Conservation (phyloP, 305 asterid species). For the Rubia balearica region DNA sequence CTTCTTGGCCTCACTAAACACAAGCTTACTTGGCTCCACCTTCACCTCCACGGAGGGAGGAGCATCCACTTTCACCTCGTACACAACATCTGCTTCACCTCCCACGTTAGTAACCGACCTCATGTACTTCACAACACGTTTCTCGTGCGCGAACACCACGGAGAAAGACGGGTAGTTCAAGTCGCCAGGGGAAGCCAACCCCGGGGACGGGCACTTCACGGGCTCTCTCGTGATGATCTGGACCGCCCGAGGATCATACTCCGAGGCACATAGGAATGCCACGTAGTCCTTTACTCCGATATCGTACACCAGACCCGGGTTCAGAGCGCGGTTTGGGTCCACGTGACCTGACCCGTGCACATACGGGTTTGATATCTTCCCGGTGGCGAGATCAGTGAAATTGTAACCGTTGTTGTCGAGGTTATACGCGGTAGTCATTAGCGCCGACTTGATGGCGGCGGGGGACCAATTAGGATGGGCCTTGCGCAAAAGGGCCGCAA, state of each 20-base stretch:
- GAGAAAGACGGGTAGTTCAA: slow-evolving; percentile 85
- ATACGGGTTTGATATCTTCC: slow-evolving; percentile 44
- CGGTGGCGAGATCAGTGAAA: slow-evolving; percentile 71
- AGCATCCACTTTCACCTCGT: slow-evolving; percentile 54
- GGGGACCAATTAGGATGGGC: slow-evolving; percentile 72
- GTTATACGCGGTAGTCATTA: slow-evolving; percentile 75
- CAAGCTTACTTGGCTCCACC: slow-evolving; percentile 58
- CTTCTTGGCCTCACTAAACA: slow-evolving; percentile 32
- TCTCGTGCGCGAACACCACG: slow-evolving; percentile 38
- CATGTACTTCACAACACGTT: slow-evolving; percentile 42
- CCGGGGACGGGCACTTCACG: slow-evolving; percentile 38
- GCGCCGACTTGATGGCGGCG: slow-evolving; percentile 75
- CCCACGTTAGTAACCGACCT: slow-evolving; percentile 71
- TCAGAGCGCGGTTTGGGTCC: slow-evolving; percentile 62
- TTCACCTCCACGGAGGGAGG: slow-evolving; percentile 65
- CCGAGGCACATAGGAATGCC: slow-evolving; percentile 64
- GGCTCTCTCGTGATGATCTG: slow-evolving; percentile 37
- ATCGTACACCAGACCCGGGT: slow-evolving; percentile 84
- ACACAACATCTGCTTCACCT: slow-evolving; percentile 25
- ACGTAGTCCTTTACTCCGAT: slow-evolving; percentile 40
- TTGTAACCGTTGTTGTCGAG: slow-evolving; percentile 51
- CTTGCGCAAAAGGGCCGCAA: slow-evolving; percentile 63
- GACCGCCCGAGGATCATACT: slow-evolving; percentile 37
- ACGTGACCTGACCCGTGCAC: slow-evolving; percentile 86
- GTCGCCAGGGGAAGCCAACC: slow-evolving; percentile 50